Percentiles rank a stretch among this genome's conserved stretches.
phyloP scores from a whole-genome alignment of 208 protist species.

The Trypanosoma avium region DNA sequence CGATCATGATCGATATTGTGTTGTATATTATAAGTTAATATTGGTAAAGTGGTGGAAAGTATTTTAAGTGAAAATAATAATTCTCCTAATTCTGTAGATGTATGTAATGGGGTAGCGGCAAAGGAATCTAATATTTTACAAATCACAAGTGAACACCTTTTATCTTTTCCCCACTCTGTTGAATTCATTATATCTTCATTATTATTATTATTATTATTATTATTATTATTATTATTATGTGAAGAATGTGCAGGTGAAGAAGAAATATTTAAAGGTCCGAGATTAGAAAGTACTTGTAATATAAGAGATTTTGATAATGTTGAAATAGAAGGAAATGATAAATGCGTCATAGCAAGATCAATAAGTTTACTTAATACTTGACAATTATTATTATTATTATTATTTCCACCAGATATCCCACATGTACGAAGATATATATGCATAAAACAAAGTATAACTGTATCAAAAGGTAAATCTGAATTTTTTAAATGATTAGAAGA shows the following conservation, averaged over 20 bases:
- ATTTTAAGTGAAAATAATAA: constrained; percentile 23
- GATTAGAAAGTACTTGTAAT: constrained; percentile 6
- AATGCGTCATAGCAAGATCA: neutral
- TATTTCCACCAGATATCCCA: constrained; percentile 1
- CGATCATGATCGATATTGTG: constrained; percentile 35
- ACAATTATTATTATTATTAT: too few relatives aligned
- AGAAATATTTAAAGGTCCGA: neutral
- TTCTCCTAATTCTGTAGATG: constrained; percentile 20
- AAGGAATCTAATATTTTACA: constrained; percentile 40
- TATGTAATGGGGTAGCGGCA: constrained; percentile 13
- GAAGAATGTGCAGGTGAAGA: too few relatives aligned
- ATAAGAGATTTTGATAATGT: constrained; percentile 5
- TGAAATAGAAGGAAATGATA: neutral
- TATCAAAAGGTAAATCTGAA: constrained; percentile 21
- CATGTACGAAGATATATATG: constrained; percentile 11
- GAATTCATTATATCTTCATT: neutral
- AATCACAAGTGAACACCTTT: constrained; percentile 31
- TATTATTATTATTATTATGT: neutral
- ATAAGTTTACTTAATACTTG: constrained; percentile 1
- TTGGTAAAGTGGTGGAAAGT: constrained; percentile 28
- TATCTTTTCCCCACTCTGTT: constrained; percentile 21
- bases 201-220: neutral
- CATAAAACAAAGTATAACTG: constrained; percentile 15
- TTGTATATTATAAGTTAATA: neutral
- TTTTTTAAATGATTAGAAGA: neutral